phyloP scores from a whole-genome alignment of 306 rosid species.

The Medicago arabica region DNA sequence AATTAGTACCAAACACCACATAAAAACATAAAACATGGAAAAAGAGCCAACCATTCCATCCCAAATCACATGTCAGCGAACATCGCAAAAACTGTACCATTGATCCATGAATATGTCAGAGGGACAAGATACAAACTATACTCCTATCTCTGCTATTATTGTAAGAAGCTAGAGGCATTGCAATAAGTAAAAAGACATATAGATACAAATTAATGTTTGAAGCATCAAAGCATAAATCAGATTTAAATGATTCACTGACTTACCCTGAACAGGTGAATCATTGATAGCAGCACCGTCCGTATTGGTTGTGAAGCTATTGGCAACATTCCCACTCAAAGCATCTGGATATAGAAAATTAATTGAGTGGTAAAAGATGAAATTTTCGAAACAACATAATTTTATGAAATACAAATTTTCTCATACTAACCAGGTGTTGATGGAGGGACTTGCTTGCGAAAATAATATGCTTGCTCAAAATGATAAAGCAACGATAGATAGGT shows the following conservation, averaged over 20 bases:
- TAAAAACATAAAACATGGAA: not conserved
- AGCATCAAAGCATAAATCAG: constrained; percentile 39
- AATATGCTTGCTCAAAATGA: constrained; percentile 89
- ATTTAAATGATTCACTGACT: constrained; percentile 33
- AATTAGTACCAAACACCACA: not conserved
- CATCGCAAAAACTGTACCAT: too few species aligned
- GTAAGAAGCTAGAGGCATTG: constrained; percentile 28
- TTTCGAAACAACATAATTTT: not conserved
- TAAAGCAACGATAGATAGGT: constrained; percentile 74
- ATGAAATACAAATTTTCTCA: too few species aligned
- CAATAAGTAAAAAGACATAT: constrained; percentile 19
- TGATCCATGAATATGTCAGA: too few species aligned
- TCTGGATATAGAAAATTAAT: constrained; percentile 48
- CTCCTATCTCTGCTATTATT: constrained; percentile 7
- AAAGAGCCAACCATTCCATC: not conserved
- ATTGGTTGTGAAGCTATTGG: constrained; percentile 38
- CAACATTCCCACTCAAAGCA: constrained; percentile 42
- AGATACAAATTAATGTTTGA: constrained; percentile 28
- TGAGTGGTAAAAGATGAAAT: constrained; percentile 31
- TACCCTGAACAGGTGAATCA: constrained; percentile 53
- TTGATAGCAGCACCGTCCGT: constrained; percentile 50
- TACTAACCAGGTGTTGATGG: constrained; percentile 53
- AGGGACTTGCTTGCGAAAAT: constrained; percentile 62
- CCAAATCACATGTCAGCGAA: too few species aligned
- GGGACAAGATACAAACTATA: not conserved